A percentile compares a stretch with the other conserved stretches of the same genome.
Evolutionary conservation across 2,329 filamentous ascomycete genomes (phyloP).

Genomic region (Trichoderma harzianum): DNA sequence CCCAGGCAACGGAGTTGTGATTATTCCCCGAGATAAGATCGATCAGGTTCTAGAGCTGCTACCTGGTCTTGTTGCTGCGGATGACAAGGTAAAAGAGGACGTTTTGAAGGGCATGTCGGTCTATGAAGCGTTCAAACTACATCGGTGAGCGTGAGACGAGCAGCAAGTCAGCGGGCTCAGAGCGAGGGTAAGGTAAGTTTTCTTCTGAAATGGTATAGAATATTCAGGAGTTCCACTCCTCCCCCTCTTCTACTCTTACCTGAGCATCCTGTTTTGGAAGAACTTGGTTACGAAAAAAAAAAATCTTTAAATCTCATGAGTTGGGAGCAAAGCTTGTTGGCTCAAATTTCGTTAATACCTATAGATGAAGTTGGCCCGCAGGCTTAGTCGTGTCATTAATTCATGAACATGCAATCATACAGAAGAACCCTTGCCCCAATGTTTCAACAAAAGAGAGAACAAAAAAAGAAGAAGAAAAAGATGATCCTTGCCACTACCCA

Average conservation of each 20-base stretch:
- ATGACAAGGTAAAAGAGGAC: conserved; percentile 61
- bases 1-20: conserved; percentile 64
- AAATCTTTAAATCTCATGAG: not conserved
- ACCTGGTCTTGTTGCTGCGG: conserved; percentile 48
- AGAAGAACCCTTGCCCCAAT: conserved; percentile 24
- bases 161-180: not conserved
- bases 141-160: conserved; percentile 37
- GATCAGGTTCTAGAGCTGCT: conserved; percentile 59
- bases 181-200: not conserved
- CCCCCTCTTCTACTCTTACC: not conserved
- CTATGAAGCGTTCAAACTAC: conserved; percentile 62
- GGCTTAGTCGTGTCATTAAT: conserved; percentile 34
- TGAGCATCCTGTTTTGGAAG: not conserved
- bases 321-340: not conserved
- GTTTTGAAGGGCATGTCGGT: conserved; percentile 61
- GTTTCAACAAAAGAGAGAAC: conserved; percentile 24
- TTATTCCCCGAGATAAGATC: conserved; percentile 61
- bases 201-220: conserved; percentile 22
- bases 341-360: conserved; percentile 12
- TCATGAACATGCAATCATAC: conserved; percentile 39
- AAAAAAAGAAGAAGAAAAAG: conserved; percentile 1
- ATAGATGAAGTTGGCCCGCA: conserved; percentile 15
- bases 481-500: conserved; percentile 11
- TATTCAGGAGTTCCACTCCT: not conserved
- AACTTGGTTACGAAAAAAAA: not conserved